Evolutionary conservation across 2,329 filamentous ascomycete genomes (phyloP), one percentile per base, ranked within the genome.

Genomic region (Aspergillus persii): DNA sequence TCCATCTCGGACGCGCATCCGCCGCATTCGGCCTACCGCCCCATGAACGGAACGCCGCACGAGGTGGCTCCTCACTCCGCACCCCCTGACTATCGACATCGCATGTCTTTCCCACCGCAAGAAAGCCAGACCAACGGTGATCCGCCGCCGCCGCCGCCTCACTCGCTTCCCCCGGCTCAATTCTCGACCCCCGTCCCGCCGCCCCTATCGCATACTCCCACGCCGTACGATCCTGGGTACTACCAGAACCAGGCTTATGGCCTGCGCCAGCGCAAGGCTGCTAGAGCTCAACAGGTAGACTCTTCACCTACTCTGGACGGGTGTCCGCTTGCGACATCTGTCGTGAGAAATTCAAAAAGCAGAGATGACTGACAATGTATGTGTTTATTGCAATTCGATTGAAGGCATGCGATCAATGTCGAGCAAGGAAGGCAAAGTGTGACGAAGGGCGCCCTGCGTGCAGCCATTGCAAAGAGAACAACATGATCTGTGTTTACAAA

Each of bases 321-420:
- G 31, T 29, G 33, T 44, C 6, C 11, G 18, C 18, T 36, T 15
- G 46, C 2, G 46, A 11, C 49, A 12, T 15, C 36, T 6, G 27
- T 27, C 47, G 29, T 36, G 27, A 23, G 29, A 54, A 29, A 27
- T 36, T 48, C 47, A 41, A 41, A 7, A 36, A 11, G 11, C 33
- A 12, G 15, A 12, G 39, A 18, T 57, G 15, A 41, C 63, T 61
- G 48, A 63, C 59, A n/a, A 41, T 46, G 30, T 27, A 23, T 46
- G 18, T 47, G 11, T 41, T 41, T 12, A 56, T 30, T 62, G 15
- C 15, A n/a, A 33, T 26, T 1, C 23, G 18, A 50, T 54, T 59
- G 15, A 63, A 96, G 88, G 95, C 95, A 41, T 99, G 95, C 76
- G 92, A 96, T 70, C 91, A 89, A 74, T 96, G 92, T 76, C 87